Evolutionary conservation across 768 basidiomycete genomes (phyloP), one percentile per base, ranked within the genome.

Genomic region (Boletus reticuloceps): DNA sequence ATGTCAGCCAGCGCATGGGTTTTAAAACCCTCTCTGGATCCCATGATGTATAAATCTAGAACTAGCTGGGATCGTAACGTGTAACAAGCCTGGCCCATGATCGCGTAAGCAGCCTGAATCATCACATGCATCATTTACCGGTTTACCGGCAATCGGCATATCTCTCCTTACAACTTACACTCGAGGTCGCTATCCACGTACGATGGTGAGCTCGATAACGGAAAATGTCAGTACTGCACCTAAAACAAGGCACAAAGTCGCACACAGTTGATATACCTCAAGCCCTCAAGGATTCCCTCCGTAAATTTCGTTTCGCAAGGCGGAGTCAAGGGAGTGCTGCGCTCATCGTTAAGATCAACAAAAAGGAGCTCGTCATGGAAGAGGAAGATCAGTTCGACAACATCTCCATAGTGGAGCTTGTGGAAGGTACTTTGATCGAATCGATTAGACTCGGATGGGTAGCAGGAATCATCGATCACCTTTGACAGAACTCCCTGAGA

Each of bases 331-430:
- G 85, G 38, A 86, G 79, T 62, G 86, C 91, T 25, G 93, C 91
- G 16, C 77, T 95, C 51, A 75, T 93, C 62, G 85, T 95, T 72
- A 95, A 94, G 83, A 91, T 95, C 74, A 88, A 94, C 79, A 94
- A 91, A 77, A 71, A 77, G 39, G 78, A 85, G 63, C 80, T 95
- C 54, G 66, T 84, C 60, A 88, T 97, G 87, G 87, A 89, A 67
- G 86, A 91, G 64, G 88, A 85, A 32, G 90, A 93, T 51, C 83
- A 86, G 66, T 86, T 90, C 60, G 85, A 88, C 64, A 74, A 83
- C 56, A 86, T 91, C 56, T 79, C 79, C 52, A 83, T 94, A 54
- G 88, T 89, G 62, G 91, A 95, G 16, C 83, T 98, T 37, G 89
- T 83, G n/a, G 87, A 94, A 74, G 94, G 94, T 91, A 60, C 53